Conservation (phyloP, 768 basidiomycete genomes). For the Pisolithus sp. region DNA sequence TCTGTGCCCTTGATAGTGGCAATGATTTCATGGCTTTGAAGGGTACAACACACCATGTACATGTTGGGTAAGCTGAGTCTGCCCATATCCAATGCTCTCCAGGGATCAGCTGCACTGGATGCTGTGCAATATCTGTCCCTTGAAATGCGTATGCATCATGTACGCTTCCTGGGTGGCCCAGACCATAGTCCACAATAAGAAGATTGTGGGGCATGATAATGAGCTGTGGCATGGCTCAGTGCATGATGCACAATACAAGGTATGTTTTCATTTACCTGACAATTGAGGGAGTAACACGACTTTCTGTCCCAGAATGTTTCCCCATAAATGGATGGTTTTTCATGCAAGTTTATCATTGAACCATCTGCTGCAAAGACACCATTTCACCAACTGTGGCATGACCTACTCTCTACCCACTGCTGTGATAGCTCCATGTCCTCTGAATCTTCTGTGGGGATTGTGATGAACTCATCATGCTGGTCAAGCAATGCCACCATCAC, state of each 20-base stretch:
- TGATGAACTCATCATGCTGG: constrained; percentile 7
- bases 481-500: constrained; percentile 11
- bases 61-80: neutral
- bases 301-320: constrained; percentile 12
- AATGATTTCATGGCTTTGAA: too few relatives aligned
- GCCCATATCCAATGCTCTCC: neutral
- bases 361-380: constrained; percentile 36
- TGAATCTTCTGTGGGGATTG: neutral
- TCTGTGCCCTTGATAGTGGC: neutral
- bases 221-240: neutral
- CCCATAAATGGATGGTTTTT: neutral
- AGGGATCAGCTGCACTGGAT: neutral
- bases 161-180: constrained; percentile 3
- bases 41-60: neutral
- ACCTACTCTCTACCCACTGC: constrained; percentile 19
- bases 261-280: constrained; percentile 4
- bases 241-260: neutral
- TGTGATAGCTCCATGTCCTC: constrained; percentile 16
- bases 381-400: constrained; percentile 31
- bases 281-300: constrained; percentile 12
- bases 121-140: neutral
- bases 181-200: constrained; percentile 4
- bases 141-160: constrained; percentile 6
- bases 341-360: constrained; percentile 15
- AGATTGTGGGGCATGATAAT: constrained; percentile 5